These are phyloP conservation scores for Hamamelis virginiana DNA, from an alignment of 164 flowering plant species.

Conservation along the genomic window DNA sequence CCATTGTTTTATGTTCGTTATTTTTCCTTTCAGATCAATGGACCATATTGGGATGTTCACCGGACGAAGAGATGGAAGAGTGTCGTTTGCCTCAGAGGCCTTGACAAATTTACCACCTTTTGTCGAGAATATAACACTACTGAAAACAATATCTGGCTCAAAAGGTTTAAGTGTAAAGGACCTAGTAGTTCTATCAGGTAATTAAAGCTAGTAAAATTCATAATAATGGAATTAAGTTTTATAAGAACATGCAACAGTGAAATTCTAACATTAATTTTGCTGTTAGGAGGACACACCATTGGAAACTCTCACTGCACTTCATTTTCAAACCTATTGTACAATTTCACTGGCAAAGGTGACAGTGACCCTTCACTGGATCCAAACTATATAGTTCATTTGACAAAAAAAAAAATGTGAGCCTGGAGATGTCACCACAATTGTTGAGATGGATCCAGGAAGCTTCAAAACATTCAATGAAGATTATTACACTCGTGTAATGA, in stretches of 20 bases:
- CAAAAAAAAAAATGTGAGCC: slow-evolving; percentile 41
- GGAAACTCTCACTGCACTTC: slow-evolving; percentile 33
- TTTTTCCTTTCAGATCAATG: slow-evolving; percentile 14
- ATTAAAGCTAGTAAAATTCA: neutral
- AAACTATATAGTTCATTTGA: slow-evolving; percentile 37
- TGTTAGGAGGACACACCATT: slow-evolving; percentile 33
- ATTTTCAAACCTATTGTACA: slow-evolving; percentile 49
- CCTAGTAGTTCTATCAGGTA: slow-evolving; percentile 27
- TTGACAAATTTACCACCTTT: slow-evolving; percentile 12
- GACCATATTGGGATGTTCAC: slow-evolving; percentile 33
- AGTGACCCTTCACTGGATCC: slow-evolving; percentile 54
- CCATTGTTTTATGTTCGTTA: neutral
- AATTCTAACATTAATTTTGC: neutral
- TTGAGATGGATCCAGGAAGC: slow-evolving; percentile 73
- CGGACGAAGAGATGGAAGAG: slow-evolving; percentile 34
- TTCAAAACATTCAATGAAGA: slow-evolving; percentile 45
- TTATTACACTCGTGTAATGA: slow-evolving; percentile 43
- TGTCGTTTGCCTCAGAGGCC: slow-evolving; percentile 16
- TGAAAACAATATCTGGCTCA: slow-evolving; percentile 6
- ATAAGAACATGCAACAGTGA: neutral
- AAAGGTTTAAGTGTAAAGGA: slow-evolving; percentile 15
- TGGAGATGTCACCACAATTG: slow-evolving; percentile 34
- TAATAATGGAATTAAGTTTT: neutral
- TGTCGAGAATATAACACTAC: slow-evolving; percentile 10
- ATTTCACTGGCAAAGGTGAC: slow-evolving; percentile 58